Base-by-base conservation (phyloP, 305 asterid genomes). In the Plantago lanceolata region DNA sequence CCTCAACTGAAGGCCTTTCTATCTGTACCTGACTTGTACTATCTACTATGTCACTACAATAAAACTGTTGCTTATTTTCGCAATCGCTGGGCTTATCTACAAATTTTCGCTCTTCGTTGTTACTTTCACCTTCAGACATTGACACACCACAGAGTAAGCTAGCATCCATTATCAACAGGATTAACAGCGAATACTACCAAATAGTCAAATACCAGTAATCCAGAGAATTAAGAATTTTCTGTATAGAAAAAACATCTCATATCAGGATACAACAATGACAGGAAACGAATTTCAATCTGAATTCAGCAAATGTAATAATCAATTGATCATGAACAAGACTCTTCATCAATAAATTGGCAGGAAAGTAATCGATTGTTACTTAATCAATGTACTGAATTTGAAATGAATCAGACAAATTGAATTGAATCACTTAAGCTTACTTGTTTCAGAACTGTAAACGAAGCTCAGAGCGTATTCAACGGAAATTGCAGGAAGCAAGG, bases 81-180 rank as follows among this genome's bases (percentile, higher is more conserved):
- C 59, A 53, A 44, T 57, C 28, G 49, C 65, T 35, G 35, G 66
- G 58, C 51, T 65, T 44, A 16, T 64, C 68, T 37, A 31, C 19
- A 58, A 62, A 40, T 58, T 21, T 35, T 57, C 29, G 51, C 44
- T 70, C 79, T 19, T 48, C 53, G 21, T 35, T 48, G 14, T 64
- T 56, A 56, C 64, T 33, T 33, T 33, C 40, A 33, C 9, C 40
- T 33, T 33, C 40, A 33, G 40, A 53, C 24, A 29, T 31, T 8
- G 65, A 59, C 5, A 71, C 19, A 45, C 45, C 48, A 37, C 57
- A 37, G 66, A 13, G 35, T 48, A 60, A 48, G 51, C 48, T 59
- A 18, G 40, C 58, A 40, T 76, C 78, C 81, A 71, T 73, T 43
- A 64, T 57, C 69, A 65, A 68, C 73, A 17, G 37, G 63, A 75